These are phyloP conservation scores for Fusarium sororula DNA, from an alignment of 2,329 filamentous ascomycete genomes.

Conservation along the genomic window DNA sequence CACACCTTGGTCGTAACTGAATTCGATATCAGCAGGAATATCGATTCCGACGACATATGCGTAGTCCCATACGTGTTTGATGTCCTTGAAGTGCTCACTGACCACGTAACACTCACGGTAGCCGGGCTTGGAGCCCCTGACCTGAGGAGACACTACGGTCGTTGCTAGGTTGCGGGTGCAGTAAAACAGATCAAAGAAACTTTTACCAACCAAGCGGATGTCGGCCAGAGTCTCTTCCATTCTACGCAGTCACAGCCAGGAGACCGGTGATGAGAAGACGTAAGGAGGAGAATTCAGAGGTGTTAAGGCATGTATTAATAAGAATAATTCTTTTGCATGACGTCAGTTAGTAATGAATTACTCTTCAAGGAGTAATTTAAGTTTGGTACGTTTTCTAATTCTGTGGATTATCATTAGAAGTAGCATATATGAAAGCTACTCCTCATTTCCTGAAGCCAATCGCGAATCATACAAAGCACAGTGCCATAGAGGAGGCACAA, in stretches of 20 bases:
- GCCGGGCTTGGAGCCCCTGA: not conserved
- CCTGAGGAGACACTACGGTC: not conserved
- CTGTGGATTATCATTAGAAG: too few relatives aligned
- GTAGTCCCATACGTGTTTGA: not conserved
- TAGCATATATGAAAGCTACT: too few relatives aligned
- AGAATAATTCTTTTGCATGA: not conserved
- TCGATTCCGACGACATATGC: not conserved
- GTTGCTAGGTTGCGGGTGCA: not conserved
- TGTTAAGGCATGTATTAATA: not conserved
- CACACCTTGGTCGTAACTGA: not conserved
- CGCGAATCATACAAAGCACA: too few relatives aligned
- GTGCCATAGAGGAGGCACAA: too few relatives aligned
- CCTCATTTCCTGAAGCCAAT: too few relatives aligned
- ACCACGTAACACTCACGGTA: not conserved
- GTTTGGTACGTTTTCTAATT: too few relatives aligned
- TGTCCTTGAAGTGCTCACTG: not conserved
- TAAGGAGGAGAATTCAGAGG: not conserved
- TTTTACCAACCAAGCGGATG: not conserved
- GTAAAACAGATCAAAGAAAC: not conserved
- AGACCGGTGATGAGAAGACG: fast-evolving
- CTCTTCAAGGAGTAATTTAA: too few relatives aligned
- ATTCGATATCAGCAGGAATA: not conserved
- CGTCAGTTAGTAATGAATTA: not conserved
- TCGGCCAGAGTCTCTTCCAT: not conserved
- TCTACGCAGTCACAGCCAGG: not conserved